Evolutionary conservation across 2,329 filamentous ascomycete genomes (phyloP), one percentile per base, ranked within the genome.

Genomic region (Pyrenochaeta sp.): DNA sequence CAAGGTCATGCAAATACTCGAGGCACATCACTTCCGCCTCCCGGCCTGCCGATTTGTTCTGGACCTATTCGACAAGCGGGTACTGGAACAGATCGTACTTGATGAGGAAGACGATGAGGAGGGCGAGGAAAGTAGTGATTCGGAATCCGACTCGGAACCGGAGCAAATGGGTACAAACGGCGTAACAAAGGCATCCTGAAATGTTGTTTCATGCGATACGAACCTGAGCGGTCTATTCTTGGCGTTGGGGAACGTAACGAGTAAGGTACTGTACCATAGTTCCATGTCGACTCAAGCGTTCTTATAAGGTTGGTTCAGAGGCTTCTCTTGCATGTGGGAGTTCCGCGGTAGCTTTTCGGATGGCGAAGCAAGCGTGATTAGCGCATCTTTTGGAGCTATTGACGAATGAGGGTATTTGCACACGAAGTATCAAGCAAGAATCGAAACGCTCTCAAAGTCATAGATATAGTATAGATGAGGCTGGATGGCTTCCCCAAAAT

Each of bases 11-110:
- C 86, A 87, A 8, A 84, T 98, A 48, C 84, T 99, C 58, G 93
- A 97, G 77, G 89, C 88, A 66, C 94, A 97, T 69, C 92, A 96
- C 73, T 98, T 95, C 78, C 87, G 93, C 24, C 84, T 99, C 2
- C 90, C 90, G 1, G 91, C 96, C 28, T 90, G 94, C 61, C 89
- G 94, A 45, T 93, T 97, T 79, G 91, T 97, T 36, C 89, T 98
- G 58, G 95, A 98, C 73, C 80, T 99, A 24, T 99, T 99, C 71
- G 94, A 98, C 72, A 95, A 94, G 78, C 89, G 87, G 58, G 91
- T 98, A 43, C 84, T 98, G 78, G 85, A 93, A 62, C 87, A 88
- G 64, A 91, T 97, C 59, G 91, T 99, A 12, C 88, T 96, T 56
- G 89, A 91, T 50, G 90, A 91, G 68, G 90, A 91, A 22, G 80